These are phyloP conservation scores for Tuber microsphaerosporum DNA, from an alignment of 495 filamentous ascomycete genomes.

Conservation along the genomic window DNA sequence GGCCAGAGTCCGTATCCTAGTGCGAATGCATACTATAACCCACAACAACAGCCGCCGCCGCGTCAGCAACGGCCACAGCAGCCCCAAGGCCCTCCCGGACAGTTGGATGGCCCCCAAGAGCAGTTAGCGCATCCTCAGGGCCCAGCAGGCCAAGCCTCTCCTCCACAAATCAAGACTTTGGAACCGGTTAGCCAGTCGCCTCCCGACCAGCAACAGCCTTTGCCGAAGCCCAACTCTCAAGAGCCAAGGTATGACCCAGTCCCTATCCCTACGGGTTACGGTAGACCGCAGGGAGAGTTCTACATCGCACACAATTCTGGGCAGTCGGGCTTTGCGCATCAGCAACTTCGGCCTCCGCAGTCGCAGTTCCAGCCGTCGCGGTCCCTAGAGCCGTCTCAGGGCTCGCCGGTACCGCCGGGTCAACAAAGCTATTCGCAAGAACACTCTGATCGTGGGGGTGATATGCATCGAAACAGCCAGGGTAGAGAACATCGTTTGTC, in stretches of 20 bases:
- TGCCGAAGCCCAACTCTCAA: constrained; percentile 7
- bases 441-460: background rate
- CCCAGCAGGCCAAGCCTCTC: constrained; percentile 2
- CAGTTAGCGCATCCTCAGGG: constrained; percentile 9
- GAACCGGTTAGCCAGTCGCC: constrained; percentile 11
- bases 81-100: constrained; percentile 6
- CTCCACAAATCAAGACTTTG: constrained; percentile 15
- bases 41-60: constrained; percentile 7
- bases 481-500: background rate
- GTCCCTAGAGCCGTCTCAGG: background rate
- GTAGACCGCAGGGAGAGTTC: constrained; percentile 28
- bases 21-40: background rate
- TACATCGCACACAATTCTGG: background rate
- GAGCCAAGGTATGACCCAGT: constrained; percentile 27
- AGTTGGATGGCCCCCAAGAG: background rate
- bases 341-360: background rate
- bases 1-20: constrained; percentile 18
- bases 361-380: background rate
- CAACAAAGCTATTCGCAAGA: constrained; percentile 7
- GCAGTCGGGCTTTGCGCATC: constrained; percentile 10
- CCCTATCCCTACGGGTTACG: constrained; percentile 29
- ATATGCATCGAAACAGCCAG: background rate
- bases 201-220: constrained; percentile 9
- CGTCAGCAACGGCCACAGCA: constrained; percentile 7
- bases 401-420: background rate